Evolutionary conservation across 2,329 filamentous ascomycete genomes (phyloP).

Genomic region (Alternaria alternata): DNA sequence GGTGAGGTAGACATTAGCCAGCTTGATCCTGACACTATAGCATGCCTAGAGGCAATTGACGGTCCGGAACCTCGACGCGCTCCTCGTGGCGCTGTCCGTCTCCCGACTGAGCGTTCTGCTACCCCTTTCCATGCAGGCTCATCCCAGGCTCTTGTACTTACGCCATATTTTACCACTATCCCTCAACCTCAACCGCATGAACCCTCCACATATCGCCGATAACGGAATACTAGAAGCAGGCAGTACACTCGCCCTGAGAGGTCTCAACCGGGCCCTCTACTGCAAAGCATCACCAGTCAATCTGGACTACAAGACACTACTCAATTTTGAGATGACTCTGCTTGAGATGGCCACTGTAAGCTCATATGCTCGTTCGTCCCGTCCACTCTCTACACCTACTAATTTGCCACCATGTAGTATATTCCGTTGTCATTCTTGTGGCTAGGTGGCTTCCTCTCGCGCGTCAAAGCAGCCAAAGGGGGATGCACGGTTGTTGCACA

Average conservation of each 20-base stretch:
- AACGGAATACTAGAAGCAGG: not conserved
- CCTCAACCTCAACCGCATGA: not conserved
- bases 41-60: not conserved
- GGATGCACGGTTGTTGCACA: not conserved
- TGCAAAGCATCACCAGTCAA: not conserved
- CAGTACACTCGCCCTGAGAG: not conserved
- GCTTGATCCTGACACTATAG: not conserved
- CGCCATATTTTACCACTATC: not conserved
- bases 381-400: not conserved
- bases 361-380: not conserved
- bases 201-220: not conserved
- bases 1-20: not conserved
- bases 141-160: too few relatives aligned
- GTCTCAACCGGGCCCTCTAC: not conserved
- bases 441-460: not conserved
- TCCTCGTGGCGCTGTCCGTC: not conserved
- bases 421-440: not conserved
- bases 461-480: not conserved
- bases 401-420: not conserved
- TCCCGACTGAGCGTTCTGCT: not conserved
- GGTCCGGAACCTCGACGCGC: not conserved
- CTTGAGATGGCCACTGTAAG: not conserved
- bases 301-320: not conserved
- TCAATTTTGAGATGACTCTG: not conserved
- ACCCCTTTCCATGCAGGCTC: too few relatives aligned